phyloP scores from a whole-genome alignment of 2,329 filamentous ascomycete genomes.

The Macroventuria anomochaeta region DNA sequence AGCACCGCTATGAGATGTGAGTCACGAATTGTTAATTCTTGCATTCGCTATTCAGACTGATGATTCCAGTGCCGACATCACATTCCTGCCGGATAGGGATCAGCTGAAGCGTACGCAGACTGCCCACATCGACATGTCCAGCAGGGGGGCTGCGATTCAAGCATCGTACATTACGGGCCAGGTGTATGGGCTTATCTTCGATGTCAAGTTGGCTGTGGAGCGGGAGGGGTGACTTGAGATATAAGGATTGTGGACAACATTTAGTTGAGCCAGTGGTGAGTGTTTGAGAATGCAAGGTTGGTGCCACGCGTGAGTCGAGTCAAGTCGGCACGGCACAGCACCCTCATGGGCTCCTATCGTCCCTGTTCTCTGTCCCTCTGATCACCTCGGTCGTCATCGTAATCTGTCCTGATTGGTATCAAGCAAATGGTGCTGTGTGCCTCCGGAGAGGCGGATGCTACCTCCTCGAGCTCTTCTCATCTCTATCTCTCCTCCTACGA shows the following conservation, averaged over 20 bases:
- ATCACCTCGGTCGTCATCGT: no score
- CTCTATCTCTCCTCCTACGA: conserved; percentile 1
- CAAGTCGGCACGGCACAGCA: no score
- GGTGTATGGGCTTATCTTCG: conserved; percentile 1
- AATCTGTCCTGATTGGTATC: not conserved
- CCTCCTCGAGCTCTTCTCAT: not conserved
- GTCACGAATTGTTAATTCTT: not conserved
- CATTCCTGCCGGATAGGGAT: conserved; percentile 24
- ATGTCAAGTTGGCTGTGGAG: not conserved
- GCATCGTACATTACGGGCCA: not conserved
- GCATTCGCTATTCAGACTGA: conserved; percentile 7
- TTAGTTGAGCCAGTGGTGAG: no score
- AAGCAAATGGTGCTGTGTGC: not conserved
- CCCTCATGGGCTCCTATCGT: no score
- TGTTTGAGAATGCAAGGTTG: no score
- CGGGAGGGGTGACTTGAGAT: not conserved
- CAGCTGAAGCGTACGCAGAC: conserved; percentile 29
- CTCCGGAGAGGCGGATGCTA: not conserved
- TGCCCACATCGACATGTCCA: conserved; percentile 19
- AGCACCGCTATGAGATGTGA: conserved; percentile 28
- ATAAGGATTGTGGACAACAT: no score
- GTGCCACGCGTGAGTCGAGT: no score
- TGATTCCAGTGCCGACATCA: conserved; percentile 22
- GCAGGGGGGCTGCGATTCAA: not conserved
- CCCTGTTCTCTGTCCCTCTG: no score